Conservation (phyloP, 2,329 filamentous ascomycete species). For the Fusarium sp. region DNA sequence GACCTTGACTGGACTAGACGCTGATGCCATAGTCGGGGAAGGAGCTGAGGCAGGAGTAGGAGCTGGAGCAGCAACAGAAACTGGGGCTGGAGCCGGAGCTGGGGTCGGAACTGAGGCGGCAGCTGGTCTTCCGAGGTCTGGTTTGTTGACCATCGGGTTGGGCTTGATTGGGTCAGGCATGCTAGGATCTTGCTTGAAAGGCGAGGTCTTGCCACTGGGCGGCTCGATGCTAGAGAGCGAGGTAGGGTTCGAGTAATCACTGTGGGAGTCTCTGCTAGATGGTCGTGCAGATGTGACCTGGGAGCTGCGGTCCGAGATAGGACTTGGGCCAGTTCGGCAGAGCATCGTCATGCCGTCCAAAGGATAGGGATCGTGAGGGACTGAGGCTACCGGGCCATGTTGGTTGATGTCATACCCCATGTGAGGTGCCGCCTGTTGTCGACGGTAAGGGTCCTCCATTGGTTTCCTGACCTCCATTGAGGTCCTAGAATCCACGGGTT, state of each 20-base stretch:
- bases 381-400: slow-evolving; percentile 69
- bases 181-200: slow-evolving; percentile 70
- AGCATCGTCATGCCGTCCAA: slow-evolving; percentile 98
- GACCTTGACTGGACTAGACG: slow-evolving; percentile 69
- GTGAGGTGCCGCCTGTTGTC: slow-evolving; percentile 35
- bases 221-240: slow-evolving; percentile 90
- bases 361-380: slow-evolving; percentile 94
- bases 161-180: slow-evolving; percentile 10
- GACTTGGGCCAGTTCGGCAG: slow-evolving; percentile 81
- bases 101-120: not conserved
- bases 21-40: not conserved
- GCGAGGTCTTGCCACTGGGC: slow-evolving; percentile 78
- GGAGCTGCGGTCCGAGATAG: slow-evolving; percentile 66
- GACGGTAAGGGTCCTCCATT: slow-evolving; percentile 42
- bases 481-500: slow-evolving; percentile 26
- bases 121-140: not conserved
- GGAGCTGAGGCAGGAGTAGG: not conserved
- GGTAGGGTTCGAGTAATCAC: slow-evolving; percentile 89
- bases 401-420: slow-evolving; percentile 63
- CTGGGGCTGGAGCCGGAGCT: not conserved
- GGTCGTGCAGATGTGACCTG: slow-evolving; percentile 74
- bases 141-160: not conserved
- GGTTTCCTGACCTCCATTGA: slow-evolving; percentile 42
- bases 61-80: not conserved
- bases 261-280: slow-evolving; percentile 87